Percentiles rank a stretch among this genome's conserved stretches.
Conservation (phyloP, 345 rosid species). For the Isatis tinctoria region DNA sequence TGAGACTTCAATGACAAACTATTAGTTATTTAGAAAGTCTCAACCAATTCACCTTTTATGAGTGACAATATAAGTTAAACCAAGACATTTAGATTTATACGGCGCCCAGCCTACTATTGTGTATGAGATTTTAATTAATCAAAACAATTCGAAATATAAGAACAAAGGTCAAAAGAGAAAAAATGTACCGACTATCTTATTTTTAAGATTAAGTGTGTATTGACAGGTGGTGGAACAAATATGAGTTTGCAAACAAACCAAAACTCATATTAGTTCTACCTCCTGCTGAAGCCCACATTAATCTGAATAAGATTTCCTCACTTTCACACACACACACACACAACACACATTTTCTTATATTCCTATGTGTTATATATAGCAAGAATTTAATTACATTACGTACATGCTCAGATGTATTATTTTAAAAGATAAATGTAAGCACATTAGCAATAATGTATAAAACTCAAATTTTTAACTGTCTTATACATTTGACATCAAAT, state of each 20-base stretch:
- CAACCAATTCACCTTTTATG: neutral
- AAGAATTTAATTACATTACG: neutral
- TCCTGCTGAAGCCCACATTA: constrained; percentile 29
- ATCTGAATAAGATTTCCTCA: constrained; percentile 11
- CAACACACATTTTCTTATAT: neutral
- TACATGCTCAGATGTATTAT: neutral
- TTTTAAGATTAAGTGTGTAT: constrained; percentile 29
- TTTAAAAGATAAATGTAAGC: neutral
- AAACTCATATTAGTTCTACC: constrained; percentile 35
- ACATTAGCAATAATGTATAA: neutral
- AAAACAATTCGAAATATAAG: neutral
- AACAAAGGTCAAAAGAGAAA: neutral
- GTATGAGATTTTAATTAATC: neutral
- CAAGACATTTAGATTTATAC: neutral
- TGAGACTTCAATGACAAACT: neutral
- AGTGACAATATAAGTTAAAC: neutral
- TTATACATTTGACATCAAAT: neutral
- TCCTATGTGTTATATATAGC: neutral
- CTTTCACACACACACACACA: neutral
- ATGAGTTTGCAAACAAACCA: constrained; percentile 17
- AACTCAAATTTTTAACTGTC: neutral
- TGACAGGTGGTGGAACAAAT: constrained; percentile 41
- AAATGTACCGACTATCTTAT: neutral
- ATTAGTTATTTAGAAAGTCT: neutral
- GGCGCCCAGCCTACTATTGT: neutral